A percentile compares a stretch with the other conserved stretches of the same genome.
These are phyloP conservation scores for Leishmania aethiopica DNA, from an alignment of 208 protist genomes.

Conservation along the genomic window DNA sequence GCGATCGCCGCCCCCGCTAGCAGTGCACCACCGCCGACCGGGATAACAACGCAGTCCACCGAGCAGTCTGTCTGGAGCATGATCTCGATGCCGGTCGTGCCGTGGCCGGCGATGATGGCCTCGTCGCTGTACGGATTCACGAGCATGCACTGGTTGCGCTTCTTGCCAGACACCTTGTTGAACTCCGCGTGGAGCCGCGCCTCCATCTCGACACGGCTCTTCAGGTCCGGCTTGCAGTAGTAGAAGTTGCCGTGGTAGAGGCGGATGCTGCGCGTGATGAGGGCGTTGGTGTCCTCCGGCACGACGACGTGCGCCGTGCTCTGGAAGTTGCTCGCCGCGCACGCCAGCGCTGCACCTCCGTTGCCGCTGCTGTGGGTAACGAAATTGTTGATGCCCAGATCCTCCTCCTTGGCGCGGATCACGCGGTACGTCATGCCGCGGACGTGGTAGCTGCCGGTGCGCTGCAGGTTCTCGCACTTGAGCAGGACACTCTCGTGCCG, in stretches of 20 bases:
- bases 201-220: conserved; percentile 45
- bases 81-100: conserved; percentile 89
- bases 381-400: conserved; percentile 75
- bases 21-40: conserved; percentile 89
- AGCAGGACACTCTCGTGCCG: conserved; percentile 61
- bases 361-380: conserved; percentile 93
- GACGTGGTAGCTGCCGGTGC: conserved; percentile 75
- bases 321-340: conserved; percentile 78
- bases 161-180: conserved; percentile 38
- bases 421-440: conserved; percentile 75
- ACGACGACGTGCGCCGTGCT: conserved; percentile 89
- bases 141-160: conserved; percentile 66
- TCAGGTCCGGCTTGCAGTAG: conserved; percentile 48
- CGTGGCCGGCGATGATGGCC: conserved; percentile 90
- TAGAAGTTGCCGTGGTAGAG: conserved; percentile 66
- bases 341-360: conserved; percentile 91
- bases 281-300: conserved; percentile 66
- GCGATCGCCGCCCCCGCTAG: conserved; percentile 87
- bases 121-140: conserved; percentile 94
- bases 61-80: conserved; percentile 82
- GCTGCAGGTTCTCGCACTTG: conserved; percentile 85
- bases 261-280: conserved; percentile 75
- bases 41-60: conserved; percentile 87
- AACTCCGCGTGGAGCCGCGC: conserved; percentile 44
- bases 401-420: conserved; percentile 69